Base-by-base conservation (phyloP, 1,139 yeast genomes). In the Meyerozyma athensensis region DNA sequence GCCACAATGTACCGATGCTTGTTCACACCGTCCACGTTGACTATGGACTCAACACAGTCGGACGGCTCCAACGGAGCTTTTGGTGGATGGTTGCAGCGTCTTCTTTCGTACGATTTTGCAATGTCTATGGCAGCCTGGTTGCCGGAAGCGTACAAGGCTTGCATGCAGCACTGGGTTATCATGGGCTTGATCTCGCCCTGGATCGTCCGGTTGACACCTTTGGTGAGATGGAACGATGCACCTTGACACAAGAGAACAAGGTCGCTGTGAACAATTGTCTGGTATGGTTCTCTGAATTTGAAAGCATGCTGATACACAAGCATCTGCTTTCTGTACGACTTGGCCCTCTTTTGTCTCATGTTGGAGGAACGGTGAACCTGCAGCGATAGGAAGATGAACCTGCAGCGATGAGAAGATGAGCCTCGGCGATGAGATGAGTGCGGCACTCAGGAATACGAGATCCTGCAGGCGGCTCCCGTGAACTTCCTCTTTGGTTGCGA, bases 281-380 rank as follows among this genome's bases (percentile, higher is more conserved):
- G 99, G 52, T 82, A 90, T 2, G 99, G 98, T 49, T 86, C 90
- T 54, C 97, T 77, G 69, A 94, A 92, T 54, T 86, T 86, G 74
- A 92, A 92, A 18, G 95, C 75, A 57, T 87, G 83, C 46, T 77
- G 75, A 54, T 87, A 84, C 39, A 86, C 82, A 50, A 80, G 77
- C 85, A 92, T 84, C 58, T 86, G 96, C 68, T 90, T 92, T 59
- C 90, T 81, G 63, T 94, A 92, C 2, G 95, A 74, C 61, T 92
- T 92, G 38, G 97, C 96, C 60, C 98, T 75, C 62, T 90, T 90
- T 62, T 90, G 96, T 72, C 95, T 87, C 98, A 92, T 92, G 40
- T 40, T 61, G 40, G 36, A n/a, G 28, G 30, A 20, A 16, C 20
- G 24, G 26, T 19, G 39, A 16, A 10, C 20, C 4, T 3, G 20